Evolutionary conservation across 169 alveolate species (phyloP), one percentile per base, ranked within the genome.

Genomic region (Babesia gibsoni): DNA sequence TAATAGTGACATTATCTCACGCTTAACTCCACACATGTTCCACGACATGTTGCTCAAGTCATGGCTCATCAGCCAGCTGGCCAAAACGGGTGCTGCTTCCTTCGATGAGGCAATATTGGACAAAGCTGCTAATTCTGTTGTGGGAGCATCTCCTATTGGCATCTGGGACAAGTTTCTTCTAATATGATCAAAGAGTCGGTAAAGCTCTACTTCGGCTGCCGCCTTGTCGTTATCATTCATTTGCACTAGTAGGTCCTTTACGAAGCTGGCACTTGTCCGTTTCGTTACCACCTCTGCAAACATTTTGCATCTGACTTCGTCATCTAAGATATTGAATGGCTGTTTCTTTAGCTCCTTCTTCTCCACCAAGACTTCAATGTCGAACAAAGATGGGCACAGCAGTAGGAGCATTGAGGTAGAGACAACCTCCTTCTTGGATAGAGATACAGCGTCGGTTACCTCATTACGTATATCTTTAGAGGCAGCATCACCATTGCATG

Each of bases 151-250:
- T n/a, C 72, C 72, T 27, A 61, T 61, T 6, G 58, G 49, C 59
- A 29, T 42, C 22, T 2, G 32, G 30, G 29, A 14, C 35, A 53
- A 35, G 32, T 39, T 53, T 14, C 12, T 16, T 46, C 77, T 65
- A 32, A 74, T 5, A 10, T 27, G 23, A 8, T 45, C 7, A 30
- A 74, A 65, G 1, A 65, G 2, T 1, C 42, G 36, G 20, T 33
- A 22, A 20, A 46, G n/a, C 18, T 49, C 79, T 8, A 9, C 77
- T 4, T 27, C 52, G 29, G 79, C 50, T 5, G 30, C 70, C 9
- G 10, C 46, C 9, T 61, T 69, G 66, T 74, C 84, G 20, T 57
- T 74, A 12, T 64, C 33, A 77, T 69, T 50, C 72, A 74, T 74
- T 37, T 41, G 67, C 5, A 16, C 20, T 8, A 61, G 22, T 35